These are phyloP conservation scores for Ophiostoma ulmi DNA, from an alignment of 2,329 filamentous ascomycete genomes.

Conservation along the genomic window DNA sequence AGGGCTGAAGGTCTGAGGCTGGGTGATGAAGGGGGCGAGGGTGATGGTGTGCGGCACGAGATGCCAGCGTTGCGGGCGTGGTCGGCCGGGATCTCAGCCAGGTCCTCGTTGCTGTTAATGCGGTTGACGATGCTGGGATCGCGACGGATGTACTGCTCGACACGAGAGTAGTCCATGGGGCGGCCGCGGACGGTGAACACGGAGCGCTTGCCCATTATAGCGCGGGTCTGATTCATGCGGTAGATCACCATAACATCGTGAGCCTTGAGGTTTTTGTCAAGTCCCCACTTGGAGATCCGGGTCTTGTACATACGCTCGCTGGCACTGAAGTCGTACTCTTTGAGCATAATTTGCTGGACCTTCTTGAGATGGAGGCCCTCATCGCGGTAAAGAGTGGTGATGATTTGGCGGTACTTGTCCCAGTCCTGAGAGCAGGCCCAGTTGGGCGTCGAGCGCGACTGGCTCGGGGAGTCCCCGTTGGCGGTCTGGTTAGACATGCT, in stretches of 20 bases:
- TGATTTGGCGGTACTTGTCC: conserved; percentile 30
- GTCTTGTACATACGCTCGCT: conserved; percentile 36
- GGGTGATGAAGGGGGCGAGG: conserved; percentile 10
- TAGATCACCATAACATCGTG: conserved; percentile 32
- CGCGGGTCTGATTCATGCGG: conserved; percentile 30
- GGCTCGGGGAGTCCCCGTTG: neutral
- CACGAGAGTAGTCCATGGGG: conserved; percentile 31
- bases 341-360: conserved; percentile 32
- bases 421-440: conserved; percentile 29
- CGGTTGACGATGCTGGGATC: conserved; percentile 28
- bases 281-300: conserved; percentile 34
- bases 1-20: neutral
- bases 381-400: conserved; percentile 32
- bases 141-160: conserved; percentile 33
- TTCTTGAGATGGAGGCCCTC: conserved; percentile 31
- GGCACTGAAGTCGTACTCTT: conserved; percentile 30
- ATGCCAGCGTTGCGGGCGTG: conserved; percentile 28
- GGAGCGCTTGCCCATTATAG: conserved; percentile 29
- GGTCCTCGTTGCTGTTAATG: conserved; percentile 27
- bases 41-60: conserved; percentile 16
- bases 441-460: neutral
- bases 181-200: conserved; percentile 30
- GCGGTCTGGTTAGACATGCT: neutral
- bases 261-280: conserved; percentile 34
- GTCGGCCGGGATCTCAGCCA: conserved; percentile 23